Conservation (phyloP, 148 eudicot species). For the Euryodendron excelsum region DNA sequence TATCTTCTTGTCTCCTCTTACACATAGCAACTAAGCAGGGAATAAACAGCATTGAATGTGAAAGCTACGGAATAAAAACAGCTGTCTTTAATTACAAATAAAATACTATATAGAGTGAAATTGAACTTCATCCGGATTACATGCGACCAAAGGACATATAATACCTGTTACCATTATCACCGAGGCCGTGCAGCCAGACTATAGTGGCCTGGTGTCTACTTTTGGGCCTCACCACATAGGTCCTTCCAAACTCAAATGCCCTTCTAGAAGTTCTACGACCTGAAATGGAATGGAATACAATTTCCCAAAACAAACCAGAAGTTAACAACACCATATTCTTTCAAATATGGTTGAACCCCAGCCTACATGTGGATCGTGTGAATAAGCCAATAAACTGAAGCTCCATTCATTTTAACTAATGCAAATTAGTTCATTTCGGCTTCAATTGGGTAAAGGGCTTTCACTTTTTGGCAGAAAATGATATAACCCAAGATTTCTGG, state of each 20-base stretch:
- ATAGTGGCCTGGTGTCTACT: constrained; percentile 92
- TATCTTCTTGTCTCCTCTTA: neutral
- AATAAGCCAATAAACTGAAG: neutral
- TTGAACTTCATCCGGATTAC: neutral
- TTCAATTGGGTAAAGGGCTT: no score
- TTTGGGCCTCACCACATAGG: constrained; percentile 85
- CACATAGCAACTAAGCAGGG: no score
- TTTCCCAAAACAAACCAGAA: constrained; percentile 12
- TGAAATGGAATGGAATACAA: constrained; percentile 25
- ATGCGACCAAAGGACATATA: neutral
- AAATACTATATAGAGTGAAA: neutral
- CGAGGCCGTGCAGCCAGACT: constrained; percentile 97
- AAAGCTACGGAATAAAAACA: neutral
- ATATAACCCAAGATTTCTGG: no score
- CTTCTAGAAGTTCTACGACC: constrained; percentile 67
- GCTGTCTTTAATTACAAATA: neutral
- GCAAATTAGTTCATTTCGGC: no score
- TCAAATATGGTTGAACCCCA: neutral
- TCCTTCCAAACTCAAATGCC: constrained; percentile 77
- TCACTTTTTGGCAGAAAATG: no score
- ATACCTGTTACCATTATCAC: constrained; percentile 93
- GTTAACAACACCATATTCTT: neutral
- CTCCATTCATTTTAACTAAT: neutral
- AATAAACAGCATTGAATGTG: neutral
- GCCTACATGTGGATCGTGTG: neutral